Base-by-base conservation (phyloP, 2,329 filamentous ascomycete species). In the Fusarium pseudocircinatum region DNA sequence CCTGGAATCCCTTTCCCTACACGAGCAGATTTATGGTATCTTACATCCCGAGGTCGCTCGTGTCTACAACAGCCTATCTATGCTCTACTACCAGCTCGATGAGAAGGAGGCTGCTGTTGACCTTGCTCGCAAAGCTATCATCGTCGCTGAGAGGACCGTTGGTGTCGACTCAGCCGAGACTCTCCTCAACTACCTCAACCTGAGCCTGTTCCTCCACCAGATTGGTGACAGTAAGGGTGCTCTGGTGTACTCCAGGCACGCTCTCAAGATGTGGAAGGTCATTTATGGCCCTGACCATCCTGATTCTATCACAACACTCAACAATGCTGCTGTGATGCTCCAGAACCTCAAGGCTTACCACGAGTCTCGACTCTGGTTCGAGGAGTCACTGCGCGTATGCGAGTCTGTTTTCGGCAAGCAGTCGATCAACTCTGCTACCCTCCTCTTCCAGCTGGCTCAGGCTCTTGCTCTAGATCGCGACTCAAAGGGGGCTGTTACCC, bases 21-120 rank as follows among this genome's bases (percentile, higher is more conserved):
- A 99, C 79, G 96, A 99, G 86, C 96, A 99, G 83, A 98, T 99
- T 76, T 99, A 99, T 79, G 96, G 96, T 69, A 97, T 98, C 64
- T 88, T 99, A 32, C 96, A 99, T 81, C 95, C 96, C 3, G 96
- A 99, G 84, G 96, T 98, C 67, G 96, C 96, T 52, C 92, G 95
- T 73, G 93, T 97, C 34, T 99, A 99, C 86, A 96, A 97, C 83
- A 95, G 93, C 59, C 84, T 99, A 50, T 97, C 96, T 6, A 97
- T 97, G 87, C 88, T 98, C 62, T 98, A 98, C 85, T 98, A 97
- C 83, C 94, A 97, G 82, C 89, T 97, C n/a, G 96, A 98, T 61
- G 96, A 99, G 85, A 98, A 98, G 87, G 94, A 95, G 42, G 94
- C 94, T 15, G 96, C 96, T 30, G 93, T 98, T 30, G 96, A 99